A percentile compares a stretch with the other conserved stretches of the same genome.
phyloP scores from a whole-genome alignment of 1,284 basidiomycete genomes.

The Mycosarcoma mackinlayi region DNA sequence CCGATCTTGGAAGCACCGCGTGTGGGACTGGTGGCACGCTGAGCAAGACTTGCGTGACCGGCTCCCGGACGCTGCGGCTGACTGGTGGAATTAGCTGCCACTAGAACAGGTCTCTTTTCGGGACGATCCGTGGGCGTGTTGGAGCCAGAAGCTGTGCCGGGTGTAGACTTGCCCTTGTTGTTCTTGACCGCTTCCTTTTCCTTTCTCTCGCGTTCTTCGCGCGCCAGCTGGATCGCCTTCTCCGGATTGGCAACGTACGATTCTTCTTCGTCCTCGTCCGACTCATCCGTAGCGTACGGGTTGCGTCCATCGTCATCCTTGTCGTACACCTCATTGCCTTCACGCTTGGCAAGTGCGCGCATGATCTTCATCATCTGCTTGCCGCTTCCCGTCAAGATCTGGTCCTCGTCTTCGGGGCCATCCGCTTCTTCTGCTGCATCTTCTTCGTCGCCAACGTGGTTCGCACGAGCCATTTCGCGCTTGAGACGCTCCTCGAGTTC shows the following conservation, averaged over 20 bases:
- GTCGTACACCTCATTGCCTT: conserved; percentile 65
- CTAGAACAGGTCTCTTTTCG: conserved; percentile 39
- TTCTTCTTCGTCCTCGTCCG: conserved; percentile 63
- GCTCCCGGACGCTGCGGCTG: conserved; percentile 49
- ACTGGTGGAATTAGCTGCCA: background rate
- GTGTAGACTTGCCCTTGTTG: conserved; percentile 37
- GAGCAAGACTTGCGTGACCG: conserved; percentile 55
- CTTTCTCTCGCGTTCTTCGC: conserved; percentile 61
- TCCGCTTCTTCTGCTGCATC: conserved; percentile 46
- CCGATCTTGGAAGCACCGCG: conserved; percentile 45
- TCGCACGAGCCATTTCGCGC: conserved; percentile 66
- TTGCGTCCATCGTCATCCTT: conserved; percentile 65
- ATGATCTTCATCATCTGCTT: conserved; percentile 68
- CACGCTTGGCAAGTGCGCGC: conserved; percentile 61
- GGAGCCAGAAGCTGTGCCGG: conserved; percentile 34
- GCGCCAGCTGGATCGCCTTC: conserved; percentile 62
- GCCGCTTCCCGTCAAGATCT: conserved; percentile 62
- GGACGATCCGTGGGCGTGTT: conserved; percentile 37
- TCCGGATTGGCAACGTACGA: conserved; percentile 66
- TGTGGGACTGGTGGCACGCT: conserved; percentile 53
- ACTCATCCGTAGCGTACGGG: conserved; percentile 62
- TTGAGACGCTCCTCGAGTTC: conserved; percentile 67
- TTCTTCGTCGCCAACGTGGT: conserved; percentile 54
- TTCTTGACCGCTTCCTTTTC: conserved; percentile 49
- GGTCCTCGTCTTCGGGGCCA: conserved; percentile 53